Evolutionary conservation across 164 flowering plant genomes (phyloP).

Genomic region (Aristolochia fimbriata): DNA sequence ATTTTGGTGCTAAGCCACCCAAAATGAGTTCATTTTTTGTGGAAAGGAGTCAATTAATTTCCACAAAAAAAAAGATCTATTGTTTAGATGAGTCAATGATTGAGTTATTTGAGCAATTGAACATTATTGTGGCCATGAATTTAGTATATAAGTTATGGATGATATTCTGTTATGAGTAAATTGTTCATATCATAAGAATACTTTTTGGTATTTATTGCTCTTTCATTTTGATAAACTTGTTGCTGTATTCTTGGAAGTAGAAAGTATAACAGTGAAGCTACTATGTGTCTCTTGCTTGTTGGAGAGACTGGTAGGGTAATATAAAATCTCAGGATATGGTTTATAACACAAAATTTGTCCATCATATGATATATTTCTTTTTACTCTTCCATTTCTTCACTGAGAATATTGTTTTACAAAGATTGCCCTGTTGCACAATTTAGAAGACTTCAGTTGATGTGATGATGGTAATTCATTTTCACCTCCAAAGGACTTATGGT

Average conservation of each 20-base stretch:
- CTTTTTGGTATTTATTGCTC: not conserved
- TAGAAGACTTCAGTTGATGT: too few species aligned
- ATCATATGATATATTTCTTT: too few species aligned
- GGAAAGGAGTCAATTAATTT: conserved; percentile 14
- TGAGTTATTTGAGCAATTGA: not conserved
- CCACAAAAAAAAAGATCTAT: conserved; percentile 1
- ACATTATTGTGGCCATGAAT: not conserved
- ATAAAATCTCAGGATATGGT: too few species aligned
- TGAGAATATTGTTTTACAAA: not conserved
- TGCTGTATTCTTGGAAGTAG: not conserved
- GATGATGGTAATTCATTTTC: too few species aligned
- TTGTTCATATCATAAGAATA: not conserved
- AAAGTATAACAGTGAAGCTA: too few species aligned
- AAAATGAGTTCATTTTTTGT: too few species aligned
- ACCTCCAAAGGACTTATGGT: too few species aligned
- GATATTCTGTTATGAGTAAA: not conserved
- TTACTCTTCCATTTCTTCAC: not conserved
- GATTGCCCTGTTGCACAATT: too few species aligned
- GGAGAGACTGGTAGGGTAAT: conserved; percentile 8
- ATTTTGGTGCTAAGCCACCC: too few species aligned
- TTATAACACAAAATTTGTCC: too few species aligned
- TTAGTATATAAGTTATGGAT: too few species aligned
- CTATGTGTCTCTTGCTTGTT: too few species aligned
- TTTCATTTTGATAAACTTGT: not conserved
- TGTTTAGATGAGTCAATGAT: not conserved